These are phyloP conservation scores for Eustoma russellianum DNA, from an alignment of 257 asterid species.

Conservation along the genomic window DNA sequence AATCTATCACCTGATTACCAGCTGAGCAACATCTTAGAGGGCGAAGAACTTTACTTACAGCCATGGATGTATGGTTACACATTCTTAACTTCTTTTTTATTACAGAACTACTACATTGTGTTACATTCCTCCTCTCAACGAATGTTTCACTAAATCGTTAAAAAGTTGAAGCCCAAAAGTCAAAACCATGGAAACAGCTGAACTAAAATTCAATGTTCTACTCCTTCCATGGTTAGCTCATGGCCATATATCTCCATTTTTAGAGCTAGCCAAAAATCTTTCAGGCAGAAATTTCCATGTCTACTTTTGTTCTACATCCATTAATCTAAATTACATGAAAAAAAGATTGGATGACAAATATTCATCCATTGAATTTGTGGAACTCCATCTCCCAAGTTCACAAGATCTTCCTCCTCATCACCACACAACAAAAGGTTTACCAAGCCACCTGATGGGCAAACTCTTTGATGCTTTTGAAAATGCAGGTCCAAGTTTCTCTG, in stretches of 20 bases:
- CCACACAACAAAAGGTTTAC: constrained; percentile 7
- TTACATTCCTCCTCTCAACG: too few species aligned
- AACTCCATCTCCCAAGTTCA: constrained; percentile 4
- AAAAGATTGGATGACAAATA: neutral
- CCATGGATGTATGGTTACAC: too few species aligned
- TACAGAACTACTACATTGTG: too few species aligned
- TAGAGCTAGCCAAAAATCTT: constrained; percentile 8
- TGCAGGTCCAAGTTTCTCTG: constrained; percentile 1
- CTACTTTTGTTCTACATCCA: constrained; percentile 7
- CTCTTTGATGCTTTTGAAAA: constrained; percentile 2
- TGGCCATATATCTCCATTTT: constrained; percentile 8
- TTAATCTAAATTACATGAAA: constrained; percentile 4
- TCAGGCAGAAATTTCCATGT: neutral
- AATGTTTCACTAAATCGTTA: too few species aligned
- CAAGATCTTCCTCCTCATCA: constrained; percentile 4
- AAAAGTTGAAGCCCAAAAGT: neutral
- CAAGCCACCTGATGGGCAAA: neutral
- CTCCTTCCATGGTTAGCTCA: constrained; percentile 9
- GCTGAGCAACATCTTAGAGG: too few species aligned
- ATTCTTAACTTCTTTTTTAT: too few species aligned
- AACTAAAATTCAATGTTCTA: neutral
- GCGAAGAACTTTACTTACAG: too few species aligned
- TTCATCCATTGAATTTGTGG: constrained; percentile 3
- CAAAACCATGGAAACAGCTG: neutral
- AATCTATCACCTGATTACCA: too few species aligned